These are phyloP conservation scores for Anthracocystis panici-leucophaei DNA, from an alignment of 1,284 basidiomycete genomes.

Conservation along the genomic window DNA sequence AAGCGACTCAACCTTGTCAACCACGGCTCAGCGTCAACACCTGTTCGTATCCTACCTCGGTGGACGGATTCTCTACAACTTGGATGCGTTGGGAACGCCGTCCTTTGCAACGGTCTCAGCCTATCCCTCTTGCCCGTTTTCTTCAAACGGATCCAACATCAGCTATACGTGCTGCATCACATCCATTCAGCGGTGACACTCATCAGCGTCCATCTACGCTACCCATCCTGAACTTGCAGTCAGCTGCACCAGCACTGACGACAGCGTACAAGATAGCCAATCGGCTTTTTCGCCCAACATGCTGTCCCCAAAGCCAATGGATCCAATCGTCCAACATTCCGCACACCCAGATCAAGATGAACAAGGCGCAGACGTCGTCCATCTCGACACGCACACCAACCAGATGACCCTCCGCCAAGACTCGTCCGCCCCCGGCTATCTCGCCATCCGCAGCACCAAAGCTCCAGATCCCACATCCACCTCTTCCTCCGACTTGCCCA, in stretches of 20 bases:
- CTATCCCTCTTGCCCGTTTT: background rate
- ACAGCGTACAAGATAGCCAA: background rate
- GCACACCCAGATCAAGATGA: constrained; percentile 22
- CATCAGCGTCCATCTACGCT: background rate
- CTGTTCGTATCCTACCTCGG: background rate
- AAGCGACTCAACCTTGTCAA: background rate
- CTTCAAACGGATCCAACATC: background rate
- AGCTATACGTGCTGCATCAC: background rate
- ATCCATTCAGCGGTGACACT: background rate
- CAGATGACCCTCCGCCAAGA: constrained; percentile 54
- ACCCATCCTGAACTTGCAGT: background rate
- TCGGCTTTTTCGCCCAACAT: constrained; percentile 15
- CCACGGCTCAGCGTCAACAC: background rate
- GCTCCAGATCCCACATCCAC: constrained; percentile 6
- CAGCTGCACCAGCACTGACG: constrained; percentile 9
- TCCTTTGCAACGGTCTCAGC: background rate
- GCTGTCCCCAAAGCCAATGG: constrained; percentile 59
- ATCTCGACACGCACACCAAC: constrained; percentile 44
- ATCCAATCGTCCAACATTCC: constrained; percentile 48
- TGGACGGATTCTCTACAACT: background rate
- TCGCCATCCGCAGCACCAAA: constrained; percentile 22
- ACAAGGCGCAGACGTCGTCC: constrained; percentile 30
- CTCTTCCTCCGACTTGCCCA: constrained; percentile 14
- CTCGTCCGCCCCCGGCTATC: constrained; percentile 49
- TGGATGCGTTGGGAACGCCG: background rate